A percentile compares a stretch with the other conserved stretches of the same genome.
Evolutionary conservation across 768 basidiomycete genomes (phyloP).

Genomic region (Gyrodon lividus): DNA sequence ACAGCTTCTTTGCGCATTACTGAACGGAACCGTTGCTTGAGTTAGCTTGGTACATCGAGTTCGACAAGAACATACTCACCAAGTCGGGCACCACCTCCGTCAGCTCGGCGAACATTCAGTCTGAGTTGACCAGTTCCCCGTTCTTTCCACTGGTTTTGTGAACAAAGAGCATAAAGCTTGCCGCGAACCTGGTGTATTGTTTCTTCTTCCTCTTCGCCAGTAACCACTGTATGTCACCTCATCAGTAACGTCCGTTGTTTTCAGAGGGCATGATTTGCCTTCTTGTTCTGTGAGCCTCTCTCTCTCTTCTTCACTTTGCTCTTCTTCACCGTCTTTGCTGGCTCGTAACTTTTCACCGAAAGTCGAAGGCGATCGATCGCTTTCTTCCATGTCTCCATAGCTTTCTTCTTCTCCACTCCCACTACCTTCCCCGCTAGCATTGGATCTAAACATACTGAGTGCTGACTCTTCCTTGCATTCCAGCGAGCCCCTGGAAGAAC

Average conservation of each 20-base stretch:
- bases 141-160: slow-evolving; percentile 71
- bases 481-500: slow-evolving; percentile 43
- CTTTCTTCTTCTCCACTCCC: slow-evolving; percentile 44
- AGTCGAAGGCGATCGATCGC: slow-evolving; percentile 34
- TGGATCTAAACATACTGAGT: slow-evolving; percentile 32
- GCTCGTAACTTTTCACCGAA: slow-evolving; percentile 72
- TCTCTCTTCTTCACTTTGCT: slow-evolving; percentile 42
- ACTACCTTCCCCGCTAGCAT: slow-evolving; percentile 39
- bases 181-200: slow-evolving; percentile 75
- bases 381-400: slow-evolving; percentile 33
- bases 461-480: slow-evolving; percentile 36
- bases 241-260: background rate
- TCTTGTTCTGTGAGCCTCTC: slow-evolving; percentile 63
- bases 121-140: slow-evolving; percentile 70
- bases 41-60: slow-evolving; percentile 7
- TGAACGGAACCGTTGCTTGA: slow-evolving; percentile 25
- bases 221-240: slow-evolving; percentile 47
- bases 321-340: slow-evolving; percentile 57
- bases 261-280: slow-evolving; percentile 39
- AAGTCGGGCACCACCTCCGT: slow-evolving; percentile 68
- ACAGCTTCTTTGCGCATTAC: slow-evolving; percentile 90
- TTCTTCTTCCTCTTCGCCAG: slow-evolving; percentile 82
- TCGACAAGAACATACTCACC: slow-evolving; percentile 36
- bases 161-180: slow-evolving; percentile 63
- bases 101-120: slow-evolving; percentile 62